A percentile compares a stretch with the other conserved stretches of the same genome.
Evolutionary conservation across 2,329 filamentous ascomycete genomes (phyloP).

Genomic region (Juglanconis juglandina): DNA sequence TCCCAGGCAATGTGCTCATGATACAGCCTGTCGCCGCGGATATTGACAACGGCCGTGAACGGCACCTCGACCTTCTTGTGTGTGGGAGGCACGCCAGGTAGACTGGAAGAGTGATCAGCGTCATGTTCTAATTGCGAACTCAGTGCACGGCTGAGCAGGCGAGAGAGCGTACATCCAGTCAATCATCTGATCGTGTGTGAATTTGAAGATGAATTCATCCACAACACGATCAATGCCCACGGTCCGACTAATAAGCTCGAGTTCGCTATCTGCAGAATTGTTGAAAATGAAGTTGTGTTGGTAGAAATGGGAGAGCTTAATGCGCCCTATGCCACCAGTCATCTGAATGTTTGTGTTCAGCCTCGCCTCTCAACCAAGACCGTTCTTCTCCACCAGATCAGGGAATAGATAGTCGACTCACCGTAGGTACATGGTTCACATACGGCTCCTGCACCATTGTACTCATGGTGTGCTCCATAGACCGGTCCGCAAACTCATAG

Average conservation of each 20-base stretch:
- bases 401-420: conserved; percentile 31
- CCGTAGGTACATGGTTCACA: conserved; percentile 72
- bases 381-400: neutral
- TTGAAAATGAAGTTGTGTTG: conserved; percentile 70
- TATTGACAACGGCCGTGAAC: conserved; percentile 62
- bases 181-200: conserved; percentile 60
- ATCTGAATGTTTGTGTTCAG: conserved; percentile 32
- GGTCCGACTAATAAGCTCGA: conserved; percentile 70
- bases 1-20: conserved; percentile 73
- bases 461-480: conserved; percentile 71
- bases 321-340: conserved; percentile 67
- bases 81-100: conserved; percentile 56
- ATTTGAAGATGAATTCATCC: conserved; percentile 65
- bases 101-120: conserved; percentile 22
- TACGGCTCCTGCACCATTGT: conserved; percentile 32
- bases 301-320: conserved; percentile 64
- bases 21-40: conserved; percentile 64
- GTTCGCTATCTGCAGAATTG: conserved; percentile 63
- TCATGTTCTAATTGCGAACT: neutral
- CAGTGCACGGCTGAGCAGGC: neutral
- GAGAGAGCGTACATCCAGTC: conserved; percentile 62
- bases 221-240: conserved; percentile 69
- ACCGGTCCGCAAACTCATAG: conserved; percentile 66
- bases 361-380: neutral
- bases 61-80: conserved; percentile 54